Base-by-base conservation (phyloP, 192 early-diverging fungal genomes). In the Entomortierella beljakovae region DNA sequence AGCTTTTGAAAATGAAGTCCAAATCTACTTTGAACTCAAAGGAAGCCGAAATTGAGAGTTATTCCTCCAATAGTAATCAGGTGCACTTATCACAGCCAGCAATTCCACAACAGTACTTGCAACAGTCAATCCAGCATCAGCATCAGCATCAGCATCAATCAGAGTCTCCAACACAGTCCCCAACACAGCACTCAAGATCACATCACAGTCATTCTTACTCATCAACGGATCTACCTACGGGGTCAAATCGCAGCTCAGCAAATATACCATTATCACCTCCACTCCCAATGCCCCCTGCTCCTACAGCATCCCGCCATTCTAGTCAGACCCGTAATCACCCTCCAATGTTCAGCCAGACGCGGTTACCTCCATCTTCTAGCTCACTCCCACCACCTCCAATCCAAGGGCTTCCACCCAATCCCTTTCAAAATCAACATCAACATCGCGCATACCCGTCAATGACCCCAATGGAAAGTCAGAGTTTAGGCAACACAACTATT, bases 201-300 rank as follows among this genome's bases (percentile, higher is more conserved):
- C 35, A 54, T 23, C 48, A 35, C 33, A 10, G 13, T 2, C 49
- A 35, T 20, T 22, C 13, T 18, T 51, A 65, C 11, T 65, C 63
- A 29, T 23, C 63, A 0, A 4, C 15, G 43, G 51, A 42, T 25
- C 20, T 34, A 38, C 18, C 57, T 13, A 28, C 50, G 0, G 40
- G 29, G 6, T 11, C 25, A 52, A 46, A 46, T 16, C 43, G 15
- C 15, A 20, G 43, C 11, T 3, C 15, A 16, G 5, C 5, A 3
- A 46, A 15, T 22, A 35, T 11, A 29, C 61, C 55, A 37, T 26
- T 61, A 48, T 37, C 57, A 58, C 33, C 63, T 46, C 70, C 53
- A 58, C 69, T 77, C 66, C 73, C 73, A 1, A 52, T 42, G 34
- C 66, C 40, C 18, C 73, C 73, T 33, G 65, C 73, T 46, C 73